Base-by-base conservation (phyloP, 345 rosid species). In the sweet orange (Citrus sinensis) region DNA sequence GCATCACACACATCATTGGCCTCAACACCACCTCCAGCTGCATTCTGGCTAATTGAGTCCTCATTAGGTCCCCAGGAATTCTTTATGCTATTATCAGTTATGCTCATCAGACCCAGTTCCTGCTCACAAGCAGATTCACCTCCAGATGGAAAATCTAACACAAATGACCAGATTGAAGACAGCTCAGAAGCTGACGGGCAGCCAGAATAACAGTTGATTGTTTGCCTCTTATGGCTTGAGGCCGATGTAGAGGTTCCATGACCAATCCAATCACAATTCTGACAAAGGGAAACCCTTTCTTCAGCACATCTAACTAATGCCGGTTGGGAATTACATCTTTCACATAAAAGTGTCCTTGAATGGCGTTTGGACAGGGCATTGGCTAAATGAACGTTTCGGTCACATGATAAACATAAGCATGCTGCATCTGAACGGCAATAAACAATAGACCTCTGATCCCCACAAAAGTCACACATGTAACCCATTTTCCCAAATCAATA, bases 401-500 rank as follows among this genome's bases (percentile, higher is more conserved):
- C 99, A 79, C 99, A 97, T 10, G 99, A 97, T 49, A 97, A 90
- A 82, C 98, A 97, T 46, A 97, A 85, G 82, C 94, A 92, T 2
- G 98, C 99, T 55, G 90, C 94, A 87, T 97, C 99, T 1, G 99
- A 97, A 30, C 96, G 86, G 81, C 99, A 97, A 78, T 97, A 93
- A 7, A 97, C 97, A 88, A 93, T 86, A 27, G 99, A 89, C 85
- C 96, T 91, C 86, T 92, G 95, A 77, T 92, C 90, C 78, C 93
- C 90, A 83, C 98, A 97, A 82, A 94, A 97, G 80, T 97, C 99
- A 84, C 99, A 97, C 70, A 87, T 81, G 83, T 86, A 92, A 79
- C 99, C 97, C 98, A 97, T 96, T 30, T 86, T 86, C 40, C 42
- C 70, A 78, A 76, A 78, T 13, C 79, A 79, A 77, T 67, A 62